Conservation (phyloP, 345 rosid species). For the Moricandia moricandioides region DNA sequence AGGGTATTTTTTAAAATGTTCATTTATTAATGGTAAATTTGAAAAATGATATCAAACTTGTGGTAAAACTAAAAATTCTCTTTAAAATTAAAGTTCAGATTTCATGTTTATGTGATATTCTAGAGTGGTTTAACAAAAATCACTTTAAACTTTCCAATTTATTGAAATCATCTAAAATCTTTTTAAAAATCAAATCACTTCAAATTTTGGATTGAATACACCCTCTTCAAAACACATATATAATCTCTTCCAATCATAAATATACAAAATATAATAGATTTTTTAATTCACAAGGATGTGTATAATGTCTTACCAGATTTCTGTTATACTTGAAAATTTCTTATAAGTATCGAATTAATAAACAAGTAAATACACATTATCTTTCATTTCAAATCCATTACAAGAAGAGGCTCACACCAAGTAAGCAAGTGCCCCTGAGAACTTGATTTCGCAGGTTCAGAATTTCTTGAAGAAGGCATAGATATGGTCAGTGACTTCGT, state of each 20-base stretch:
- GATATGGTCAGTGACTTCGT: slow-evolving; percentile 60
- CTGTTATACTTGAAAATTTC: not conserved
- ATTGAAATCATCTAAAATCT: no score
- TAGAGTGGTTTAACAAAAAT: no score
- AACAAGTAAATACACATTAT: not conserved
- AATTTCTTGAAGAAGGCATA: slow-evolving; percentile 65
- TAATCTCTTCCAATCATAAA: not conserved
- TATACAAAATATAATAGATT: not conserved
- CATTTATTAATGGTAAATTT: no score
- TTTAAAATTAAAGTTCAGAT: no score
- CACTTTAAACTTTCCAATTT: no score
- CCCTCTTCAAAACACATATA: not conserved
- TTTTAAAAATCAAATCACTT: no score
- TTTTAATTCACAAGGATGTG: not conserved
- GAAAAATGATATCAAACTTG: no score
- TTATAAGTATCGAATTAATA: not conserved
- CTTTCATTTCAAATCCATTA: not conserved
- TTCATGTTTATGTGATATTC: no score
- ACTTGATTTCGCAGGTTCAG: slow-evolving; percentile 26
- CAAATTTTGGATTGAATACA: no score
- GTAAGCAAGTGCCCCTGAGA: not conserved
- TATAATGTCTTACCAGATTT: not conserved
- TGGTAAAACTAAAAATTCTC: no score
- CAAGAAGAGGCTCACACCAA: not conserved
- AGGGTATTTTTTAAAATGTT: no score